Evolutionary conservation across 1,284 basidiomycete genomes (phyloP).

Genomic region (Cryptococcus sp.): DNA sequence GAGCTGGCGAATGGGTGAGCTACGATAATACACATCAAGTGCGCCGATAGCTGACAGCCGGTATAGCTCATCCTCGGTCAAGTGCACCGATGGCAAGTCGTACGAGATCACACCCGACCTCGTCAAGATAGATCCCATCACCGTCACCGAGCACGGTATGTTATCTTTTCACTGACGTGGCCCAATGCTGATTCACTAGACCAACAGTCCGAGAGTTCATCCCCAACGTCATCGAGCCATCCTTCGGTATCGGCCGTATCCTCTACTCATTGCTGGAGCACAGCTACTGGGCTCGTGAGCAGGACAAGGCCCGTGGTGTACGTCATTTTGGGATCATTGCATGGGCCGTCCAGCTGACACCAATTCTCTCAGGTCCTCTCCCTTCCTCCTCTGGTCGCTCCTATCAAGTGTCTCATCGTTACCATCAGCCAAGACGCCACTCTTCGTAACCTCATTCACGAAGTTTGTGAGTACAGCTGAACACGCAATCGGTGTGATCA

Average conservation of each 20-base stretch:
- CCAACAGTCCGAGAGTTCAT: constrained; percentile 83
- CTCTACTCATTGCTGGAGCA: constrained; percentile 94
- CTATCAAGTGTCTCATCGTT: constrained; percentile 94
- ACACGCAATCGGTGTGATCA: background rate
- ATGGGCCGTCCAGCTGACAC: constrained; percentile 2
- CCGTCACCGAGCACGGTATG: constrained; percentile 85
- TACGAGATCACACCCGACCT: constrained; percentile 75
- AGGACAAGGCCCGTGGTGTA: constrained; percentile 84
- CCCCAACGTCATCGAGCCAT: constrained; percentile 98
- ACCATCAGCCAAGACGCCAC: constrained; percentile 87
- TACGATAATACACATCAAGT: background rate
- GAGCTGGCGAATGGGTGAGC: constrained; percentile 74
- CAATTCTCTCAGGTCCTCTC: constrained; percentile 70
- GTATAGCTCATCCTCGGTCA: constrained; percentile 47
- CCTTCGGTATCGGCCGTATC: constrained; percentile 96
- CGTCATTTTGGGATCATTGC: constrained; percentile 44
- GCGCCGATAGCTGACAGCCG: background rate
- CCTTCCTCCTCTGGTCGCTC: constrained; percentile 85
- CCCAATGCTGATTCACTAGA: background rate
- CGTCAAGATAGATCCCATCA: constrained; percentile 78
- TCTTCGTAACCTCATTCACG: constrained; percentile 79
- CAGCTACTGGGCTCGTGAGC: constrained; percentile 91
- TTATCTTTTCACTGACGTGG: constrained; percentile 9
- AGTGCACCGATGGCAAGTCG: constrained; percentile 64
- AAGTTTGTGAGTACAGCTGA: constrained; percentile 74